Evolutionary conservation across 192 early-diverging fungal species (phyloP).

Genomic region (Coemansia sp.): DNA sequence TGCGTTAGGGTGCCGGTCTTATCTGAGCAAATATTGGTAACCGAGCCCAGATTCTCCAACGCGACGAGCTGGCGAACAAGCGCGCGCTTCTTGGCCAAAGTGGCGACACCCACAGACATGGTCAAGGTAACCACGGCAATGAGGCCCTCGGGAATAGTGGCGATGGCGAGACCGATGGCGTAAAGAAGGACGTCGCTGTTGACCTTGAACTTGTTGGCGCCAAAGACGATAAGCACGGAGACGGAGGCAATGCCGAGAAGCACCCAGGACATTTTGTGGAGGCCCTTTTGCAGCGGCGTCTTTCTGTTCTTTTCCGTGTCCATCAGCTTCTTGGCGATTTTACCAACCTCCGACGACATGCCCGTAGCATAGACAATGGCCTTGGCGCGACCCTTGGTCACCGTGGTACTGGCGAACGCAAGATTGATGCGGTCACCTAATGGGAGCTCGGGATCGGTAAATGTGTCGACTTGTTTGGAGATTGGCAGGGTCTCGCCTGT

Average conservation of each 20-base stretch:
- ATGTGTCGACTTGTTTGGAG: slow-evolving; percentile 65
- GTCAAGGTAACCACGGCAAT: slow-evolving; percentile 94
- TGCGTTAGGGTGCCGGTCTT: slow-evolving; percentile 95
- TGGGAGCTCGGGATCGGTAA: slow-evolving; percentile 68
- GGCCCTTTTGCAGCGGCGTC: slow-evolving; percentile 66
- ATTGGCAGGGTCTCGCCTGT: slow-evolving; percentile 91
- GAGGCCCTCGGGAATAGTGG: slow-evolving; percentile 95
- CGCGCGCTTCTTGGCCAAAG: slow-evolving; percentile 84
- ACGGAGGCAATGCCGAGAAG: slow-evolving; percentile 72
- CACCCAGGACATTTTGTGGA: slow-evolving; percentile 76
- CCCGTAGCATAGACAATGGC: slow-evolving; percentile 85
- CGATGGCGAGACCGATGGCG: slow-evolving; percentile 85
- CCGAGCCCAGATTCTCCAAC: slow-evolving; percentile 88
- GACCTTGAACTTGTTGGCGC: slow-evolving; percentile 62
- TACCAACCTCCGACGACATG: slow-evolving; percentile 89
- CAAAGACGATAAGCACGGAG: slow-evolving; percentile 84
- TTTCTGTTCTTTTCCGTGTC: slow-evolving; percentile 53
- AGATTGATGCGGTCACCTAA: slow-evolving; percentile 92
- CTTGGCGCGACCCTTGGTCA: slow-evolving; percentile 88
- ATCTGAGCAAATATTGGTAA: slow-evolving; percentile 95
- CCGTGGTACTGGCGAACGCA: slow-evolving; percentile 85
- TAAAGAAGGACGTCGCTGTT: slow-evolving; percentile 63
- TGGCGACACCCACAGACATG: slow-evolving; percentile 86
- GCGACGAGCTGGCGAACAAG: slow-evolving; percentile 88
- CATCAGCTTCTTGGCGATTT: slow-evolving; percentile 83